Evolutionary conservation across 441 rosid genomes (phyloP), one percentile per base, ranked within the genome.

Genomic region (Adansonia madagascariensis): DNA sequence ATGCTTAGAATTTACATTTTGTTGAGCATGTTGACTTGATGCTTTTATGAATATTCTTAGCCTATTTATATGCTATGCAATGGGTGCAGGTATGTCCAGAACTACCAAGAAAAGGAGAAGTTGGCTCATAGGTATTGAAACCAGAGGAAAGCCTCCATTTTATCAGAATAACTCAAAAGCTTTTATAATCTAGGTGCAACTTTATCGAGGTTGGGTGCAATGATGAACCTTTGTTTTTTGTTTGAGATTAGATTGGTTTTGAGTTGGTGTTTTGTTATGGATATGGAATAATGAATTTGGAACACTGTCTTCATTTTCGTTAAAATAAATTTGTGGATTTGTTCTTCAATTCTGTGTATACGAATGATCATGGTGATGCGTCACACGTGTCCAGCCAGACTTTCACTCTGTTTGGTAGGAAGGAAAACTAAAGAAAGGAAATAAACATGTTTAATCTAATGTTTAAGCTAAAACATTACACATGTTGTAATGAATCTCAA

Each of bases 81-180:
- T 70, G 57, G 62, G 22, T 86, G 83, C 88, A 95, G 99, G 79
- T 94, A 94, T 82, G 99, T 89, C 76, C 90, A 92, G 77, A 44
- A 84, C 49, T 94, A 71, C 86, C 8, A 87, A 89, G 98, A 94
- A 78, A 89, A 90, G 78, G 99, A 95, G 91, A 95, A 95, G 87
- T 43, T 91, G 82, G 88, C 81, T 53, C 97, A 95, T 83, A 89
- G 97, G 85, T 92, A 84, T 84, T 95, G 87, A 94, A 80, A 61
- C 8, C 49, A 8, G 55, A 0, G 10, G 64, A 24, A 41, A 43
- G 77, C 12, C 2, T 11, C 69, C 44, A 31, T 46, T 70, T 63
- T 22, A 8, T 22, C 55, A 4, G 41, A 62, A 41, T 66, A 52
- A 66, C 55, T 9, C 64, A 24, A 41, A 27, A 27, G 1, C 49